Base-by-base conservation (phyloP, 2,329 filamentous ascomycete genomes). In the Claviceps pazoutovae region DNA sequence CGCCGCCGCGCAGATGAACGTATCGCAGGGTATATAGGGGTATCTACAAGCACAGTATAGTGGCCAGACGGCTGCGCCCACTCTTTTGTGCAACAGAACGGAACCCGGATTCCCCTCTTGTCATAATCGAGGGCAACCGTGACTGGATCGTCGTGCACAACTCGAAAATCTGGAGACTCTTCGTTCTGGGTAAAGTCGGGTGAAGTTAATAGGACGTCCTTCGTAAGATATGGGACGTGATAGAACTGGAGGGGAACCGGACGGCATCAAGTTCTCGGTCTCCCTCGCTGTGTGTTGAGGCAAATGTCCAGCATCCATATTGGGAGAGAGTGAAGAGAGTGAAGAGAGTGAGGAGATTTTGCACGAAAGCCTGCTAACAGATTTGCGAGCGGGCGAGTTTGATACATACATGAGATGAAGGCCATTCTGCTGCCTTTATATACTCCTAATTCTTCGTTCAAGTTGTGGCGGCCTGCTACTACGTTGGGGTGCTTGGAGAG, bases 241-340 rank as follows among this genome's bases (percentile, higher is more conserved):
- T 38, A 73, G 69, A 60, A 73, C 76, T 58, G 87, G 79, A 55
- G 76, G 69, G 16, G 83, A 83, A 56, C 86, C 82, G 62, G 82
- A 85, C 53, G 75, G 75, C 59, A 74, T 76, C 66, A 86, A 86
- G n/a, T 83, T 84, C 63, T 87, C 83, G 23, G 80, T 76, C 51
- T 84, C 84, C 51, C 88, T 79, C 56, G 84, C 84, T 50, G 88
- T 61, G 34, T 62, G 60, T 53, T 60, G 60, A 34, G 64, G 60
- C 56, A 58, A 65, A 41, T 62, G 58, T 38, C 87, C 83, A 23
- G 66, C 61, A 42, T 61, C 61, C 67, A 69, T 69, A 23, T 46
- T 54, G 50, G 48, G n/a, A 43, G 44, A 26, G 36, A 17, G 16
- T 5, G 21, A 14, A 14, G 41, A 23, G 8, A 30, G 37, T 16